Conservation (phyloP, 2,329 filamentous ascomycete species). For the Penicillium sp. region DNA sequence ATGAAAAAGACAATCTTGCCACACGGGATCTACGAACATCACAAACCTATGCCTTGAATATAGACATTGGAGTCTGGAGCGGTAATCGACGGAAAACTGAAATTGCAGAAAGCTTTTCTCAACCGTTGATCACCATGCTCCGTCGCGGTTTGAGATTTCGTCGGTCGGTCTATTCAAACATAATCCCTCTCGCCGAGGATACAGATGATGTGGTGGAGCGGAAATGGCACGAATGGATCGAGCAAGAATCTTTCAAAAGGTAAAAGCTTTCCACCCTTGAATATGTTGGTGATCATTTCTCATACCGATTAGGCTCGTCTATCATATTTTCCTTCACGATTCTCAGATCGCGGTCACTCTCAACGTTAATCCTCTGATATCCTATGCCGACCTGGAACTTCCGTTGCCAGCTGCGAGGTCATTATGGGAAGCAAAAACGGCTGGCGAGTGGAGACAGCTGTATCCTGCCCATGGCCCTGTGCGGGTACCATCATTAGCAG, state of each 20-base stretch:
- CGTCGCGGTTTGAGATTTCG: conserved; percentile 61
- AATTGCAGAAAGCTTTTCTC: conserved; percentile 58
- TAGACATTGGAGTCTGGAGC: conserved; percentile 60
- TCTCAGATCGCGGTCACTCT: conserved; percentile 67
- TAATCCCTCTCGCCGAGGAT: conserved; percentile 56
- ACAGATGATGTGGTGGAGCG: conserved; percentile 57
- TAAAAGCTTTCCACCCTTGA: conserved; percentile 24
- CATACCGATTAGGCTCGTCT: conserved; percentile 50
- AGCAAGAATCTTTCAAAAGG: conserved; percentile 67
- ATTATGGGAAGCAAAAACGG: conserved; percentile 66
- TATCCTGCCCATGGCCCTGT: conserved; percentile 48
- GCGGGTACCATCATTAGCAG: conserved; percentile 41
- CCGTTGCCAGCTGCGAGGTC: conserved; percentile 63
- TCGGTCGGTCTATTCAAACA: conserved; percentile 53
- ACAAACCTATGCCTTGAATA: conserved; percentile 51
- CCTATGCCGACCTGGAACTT: conserved; percentile 67
- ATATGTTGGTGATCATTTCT: not conserved
- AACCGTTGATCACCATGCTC: conserved; percentile 57
- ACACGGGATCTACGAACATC: conserved; percentile 55
- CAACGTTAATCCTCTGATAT: conserved; percentile 64
- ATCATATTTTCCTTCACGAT: conserved; percentile 66
- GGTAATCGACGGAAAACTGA: conserved; percentile 62
- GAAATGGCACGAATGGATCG: conserved; percentile 67
- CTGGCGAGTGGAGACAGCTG: conserved; percentile 63
- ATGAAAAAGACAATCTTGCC: conserved; percentile 46